Evolutionary conservation across 1,284 basidiomycete species (phyloP).

Genomic region (Austropuccinia psidii): DNA sequence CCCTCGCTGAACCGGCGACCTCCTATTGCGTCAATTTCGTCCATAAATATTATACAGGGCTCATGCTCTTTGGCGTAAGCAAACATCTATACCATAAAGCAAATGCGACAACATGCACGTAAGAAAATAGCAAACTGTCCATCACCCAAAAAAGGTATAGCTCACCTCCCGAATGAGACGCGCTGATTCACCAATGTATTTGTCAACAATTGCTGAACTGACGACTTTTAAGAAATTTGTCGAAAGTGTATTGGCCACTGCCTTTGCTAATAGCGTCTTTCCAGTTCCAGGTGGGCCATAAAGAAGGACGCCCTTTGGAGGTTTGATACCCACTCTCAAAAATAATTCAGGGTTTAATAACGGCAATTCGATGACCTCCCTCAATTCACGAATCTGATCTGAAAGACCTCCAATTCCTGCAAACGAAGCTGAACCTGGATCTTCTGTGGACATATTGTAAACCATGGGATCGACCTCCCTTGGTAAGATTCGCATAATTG

Average conservation of each 20-base stretch:
- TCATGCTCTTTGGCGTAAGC: conserved; percentile 95
- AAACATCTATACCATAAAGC: conserved; percentile 71
- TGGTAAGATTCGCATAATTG: conserved; percentile 96
- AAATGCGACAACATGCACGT: not conserved
- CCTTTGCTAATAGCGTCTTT: conserved; percentile 89
- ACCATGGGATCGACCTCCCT: conserved; percentile 96
- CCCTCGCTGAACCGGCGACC: conserved; percentile 96
- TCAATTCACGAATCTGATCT: conserved; percentile 91
- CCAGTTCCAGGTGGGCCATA: conserved; percentile 93
- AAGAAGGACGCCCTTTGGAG: conserved; percentile 84
- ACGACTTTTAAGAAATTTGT: conserved; percentile 99
- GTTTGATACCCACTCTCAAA: conserved; percentile 87
- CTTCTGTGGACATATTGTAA: conserved; percentile 99
- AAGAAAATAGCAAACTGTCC: not conserved
- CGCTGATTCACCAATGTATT: conserved; percentile 97
- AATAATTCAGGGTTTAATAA: conserved; percentile 94
- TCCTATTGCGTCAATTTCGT: conserved; percentile 97
- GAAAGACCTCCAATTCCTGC: conserved; percentile 93
- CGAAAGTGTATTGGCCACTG: conserved; percentile 88
- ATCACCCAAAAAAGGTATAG: not conserved
- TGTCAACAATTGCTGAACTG: conserved; percentile 98
- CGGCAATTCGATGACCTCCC: conserved; percentile 94
- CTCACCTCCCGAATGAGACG: conserved; percentile 62
- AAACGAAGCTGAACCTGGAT: conserved; percentile 89
- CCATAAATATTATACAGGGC: conserved; percentile 99